Evolutionary conservation across 2,329 filamentous ascomycete species (phyloP), one percentile per base, ranked within the genome.

Genomic region (Herpotrichia juniperi): DNA sequence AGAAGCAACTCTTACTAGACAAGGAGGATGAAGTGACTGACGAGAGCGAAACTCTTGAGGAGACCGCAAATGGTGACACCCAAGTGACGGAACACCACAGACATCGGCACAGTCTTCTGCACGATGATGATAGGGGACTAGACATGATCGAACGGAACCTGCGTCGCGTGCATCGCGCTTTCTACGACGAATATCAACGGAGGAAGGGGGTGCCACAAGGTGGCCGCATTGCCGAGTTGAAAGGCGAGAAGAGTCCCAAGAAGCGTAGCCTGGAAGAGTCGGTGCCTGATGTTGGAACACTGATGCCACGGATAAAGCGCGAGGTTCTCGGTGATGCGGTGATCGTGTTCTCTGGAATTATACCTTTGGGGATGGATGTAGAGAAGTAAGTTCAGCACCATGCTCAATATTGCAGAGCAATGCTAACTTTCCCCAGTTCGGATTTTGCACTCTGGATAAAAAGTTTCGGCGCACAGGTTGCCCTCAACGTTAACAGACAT

Each of bases 1-100:
- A 94, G 68, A 89, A 96, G 77, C 94, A 99, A 73, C 90, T 96
- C 65, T 83, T 92, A 69, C 81, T 97, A 19, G 94, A 99, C 66
- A 90, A 91, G 62, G 90, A 92, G 64, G 90, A 93, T 61, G 87
- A 91, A 34, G 83, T 78, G 48, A 76, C 77, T 2, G 78, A 80
- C 14, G 80, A 80, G 43, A 77, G 79, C 28, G 78, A 79, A 17
- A 76, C 75, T 42, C 75, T 66, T 42, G 46, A 69, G 30, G 61
- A 67, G 55, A 68, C 52, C 54, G 72, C 69, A 46, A 77, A 80
- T 49, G 72, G 74, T 12, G 72, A 76, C 34, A 55, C 68, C 42
- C 63, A 66, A 44, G 45, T 57, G 42, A 54, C 45, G 39, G 74
- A 67, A 48, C 63, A 61, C 44, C 68, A 67, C 54, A 80, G 78